These are phyloP conservation scores for Magnusiomyces tetraspermus DNA, from an alignment of 1,139 yeast genomes.

Conservation along the genomic window DNA sequence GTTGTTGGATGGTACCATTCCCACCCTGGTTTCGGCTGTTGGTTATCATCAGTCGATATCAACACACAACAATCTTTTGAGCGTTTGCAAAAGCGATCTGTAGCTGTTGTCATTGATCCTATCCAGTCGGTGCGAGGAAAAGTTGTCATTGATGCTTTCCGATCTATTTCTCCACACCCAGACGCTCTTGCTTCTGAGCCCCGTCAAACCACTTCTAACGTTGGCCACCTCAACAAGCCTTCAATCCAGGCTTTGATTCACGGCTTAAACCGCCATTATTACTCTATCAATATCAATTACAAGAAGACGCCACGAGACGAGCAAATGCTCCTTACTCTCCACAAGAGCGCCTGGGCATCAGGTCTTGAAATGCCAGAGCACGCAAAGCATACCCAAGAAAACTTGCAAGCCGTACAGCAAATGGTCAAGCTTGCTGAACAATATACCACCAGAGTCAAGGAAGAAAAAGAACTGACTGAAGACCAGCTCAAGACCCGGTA, in stretches of 20 bases:
- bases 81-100: conserved; percentile 88
- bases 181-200: conserved; percentile 97
- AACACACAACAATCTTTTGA: conserved; percentile 97
- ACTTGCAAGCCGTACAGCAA: conserved; percentile 60
- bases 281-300: conserved; percentile 89
- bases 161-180: conserved; percentile 81
- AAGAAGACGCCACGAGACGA: conserved; percentile 90
- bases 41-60: conserved; percentile 95
- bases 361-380: conserved; percentile 77
- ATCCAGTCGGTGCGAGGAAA: conserved; percentile 97
- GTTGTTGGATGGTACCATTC: conserved; percentile 99
- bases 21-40: conserved; percentile 97
- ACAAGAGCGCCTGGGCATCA: conserved; percentile 93
- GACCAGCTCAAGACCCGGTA: conserved; percentile 90
- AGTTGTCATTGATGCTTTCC: conserved; percentile 96
- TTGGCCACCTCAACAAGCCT: conserved; percentile 95
- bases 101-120: conserved; percentile 96
- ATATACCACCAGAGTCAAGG: conserved; percentile 84
- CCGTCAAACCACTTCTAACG: conserved; percentile 92
- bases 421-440: conserved; percentile 88
- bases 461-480: conserved; percentile 79
- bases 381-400: conserved; percentile 66
- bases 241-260: conserved; percentile 95
- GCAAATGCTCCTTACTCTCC: conserved; percentile 86
- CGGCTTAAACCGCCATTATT: conserved; percentile 94